These are phyloP conservation scores for Rhododendron simsii DNA, from an alignment of 148 eudicot genomes.

Conservation along the genomic window DNA sequence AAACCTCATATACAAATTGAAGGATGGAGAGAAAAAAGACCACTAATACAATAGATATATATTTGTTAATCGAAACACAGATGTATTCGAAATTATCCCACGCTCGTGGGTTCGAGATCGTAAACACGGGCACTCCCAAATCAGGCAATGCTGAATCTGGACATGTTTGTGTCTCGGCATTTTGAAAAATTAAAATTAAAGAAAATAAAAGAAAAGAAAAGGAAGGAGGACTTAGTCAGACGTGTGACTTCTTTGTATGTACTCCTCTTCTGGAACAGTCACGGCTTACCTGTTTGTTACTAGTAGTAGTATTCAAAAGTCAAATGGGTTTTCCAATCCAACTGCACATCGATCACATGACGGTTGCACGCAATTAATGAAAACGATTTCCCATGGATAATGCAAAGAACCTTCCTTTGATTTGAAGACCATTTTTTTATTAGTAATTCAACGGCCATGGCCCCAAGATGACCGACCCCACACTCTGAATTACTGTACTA, in stretches of 20 bases:
- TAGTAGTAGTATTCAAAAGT: neutral
- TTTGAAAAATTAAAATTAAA: too few species aligned
- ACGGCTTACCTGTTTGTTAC: neutral
- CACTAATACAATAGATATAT: neutral
- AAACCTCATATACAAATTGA: neutral
- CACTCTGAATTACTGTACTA: too few species aligned
- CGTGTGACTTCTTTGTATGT: neutral
- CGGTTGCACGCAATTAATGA: neutral
- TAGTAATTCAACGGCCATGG: too few species aligned
- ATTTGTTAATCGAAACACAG: neutral
- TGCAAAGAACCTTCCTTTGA: neutral
- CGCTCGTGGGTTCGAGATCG: neutral
- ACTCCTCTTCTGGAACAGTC: neutral
- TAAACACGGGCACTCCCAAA: neutral
- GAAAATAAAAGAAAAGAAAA: neutral
- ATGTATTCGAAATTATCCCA: neutral
- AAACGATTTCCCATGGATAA: neutral
- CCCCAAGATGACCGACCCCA: too few species aligned
- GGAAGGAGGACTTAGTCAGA: neutral
- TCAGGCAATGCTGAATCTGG: too few species aligned
- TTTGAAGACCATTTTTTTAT: neutral
- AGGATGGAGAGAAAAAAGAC: neutral
- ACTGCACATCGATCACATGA: neutral
- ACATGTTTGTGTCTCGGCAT: neutral
- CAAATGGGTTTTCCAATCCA: neutral